Conservation (phyloP, 768 basidiomycete genomes). For the Mycena latifolia region DNA sequence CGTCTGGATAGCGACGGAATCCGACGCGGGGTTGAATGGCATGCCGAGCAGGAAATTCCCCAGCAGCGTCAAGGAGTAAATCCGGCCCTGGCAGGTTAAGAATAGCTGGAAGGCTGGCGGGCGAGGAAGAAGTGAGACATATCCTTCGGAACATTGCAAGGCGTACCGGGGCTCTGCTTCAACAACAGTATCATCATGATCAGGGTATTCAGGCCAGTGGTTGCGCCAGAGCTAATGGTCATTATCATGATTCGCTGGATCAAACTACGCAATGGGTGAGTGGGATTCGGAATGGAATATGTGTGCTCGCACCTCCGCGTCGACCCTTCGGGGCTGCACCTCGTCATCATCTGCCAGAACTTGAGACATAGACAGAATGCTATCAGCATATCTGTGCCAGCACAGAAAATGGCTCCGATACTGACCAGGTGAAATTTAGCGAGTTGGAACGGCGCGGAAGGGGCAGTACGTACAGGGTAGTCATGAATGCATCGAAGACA, state of each 20-base stretch:
- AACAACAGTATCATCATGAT: background rate
- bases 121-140: background rate
- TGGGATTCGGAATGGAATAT: background rate
- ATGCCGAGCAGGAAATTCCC: background rate
- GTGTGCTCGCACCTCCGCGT: background rate
- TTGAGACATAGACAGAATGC: background rate
- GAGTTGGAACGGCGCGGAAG: background rate
- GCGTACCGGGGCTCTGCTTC: background rate
- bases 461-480: background rate
- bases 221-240: background rate
- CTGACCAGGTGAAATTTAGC: background rate
- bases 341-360: background rate
- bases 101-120: background rate
- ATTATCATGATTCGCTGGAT: background rate
- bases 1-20: background rate
- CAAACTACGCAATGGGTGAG: background rate
- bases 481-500: background rate
- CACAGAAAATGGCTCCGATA: background rate
- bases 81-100: background rate
- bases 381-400: background rate
- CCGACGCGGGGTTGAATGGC: background rate
- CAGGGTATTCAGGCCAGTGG: background rate
- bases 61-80: background rate
- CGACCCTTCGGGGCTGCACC: background rate
- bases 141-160: background rate